Base-by-base conservation (phyloP, 164 flowering plant species). In the Dillenia suffruticosa region DNA sequence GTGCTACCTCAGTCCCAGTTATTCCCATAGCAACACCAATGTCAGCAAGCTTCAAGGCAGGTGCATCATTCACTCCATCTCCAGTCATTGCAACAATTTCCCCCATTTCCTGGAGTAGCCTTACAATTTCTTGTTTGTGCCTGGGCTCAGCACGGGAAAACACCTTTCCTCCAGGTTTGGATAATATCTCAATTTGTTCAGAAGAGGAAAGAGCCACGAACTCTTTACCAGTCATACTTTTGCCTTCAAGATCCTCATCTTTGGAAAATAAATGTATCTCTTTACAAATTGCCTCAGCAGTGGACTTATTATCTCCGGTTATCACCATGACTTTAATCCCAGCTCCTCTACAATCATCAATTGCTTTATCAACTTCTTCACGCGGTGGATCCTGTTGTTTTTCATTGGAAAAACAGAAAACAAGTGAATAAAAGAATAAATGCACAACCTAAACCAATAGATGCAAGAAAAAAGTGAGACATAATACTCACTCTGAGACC, bases 31-130 rank as follows among this genome's bases (percentile, higher is more conserved):
- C 86, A 71, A 92, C 82, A 55, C 98, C 98, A 66, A 92, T 92
- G 67, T 88, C 92, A 61, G 96, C 97, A 13, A 88, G 79, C 74
- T 93, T 93, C 51, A 93, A 72, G 15, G 98, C 98, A 62, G 98
- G 98, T 46, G 98, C 98, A 79, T 90, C 97, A 74, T 93, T 93
- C 49, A 93, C 98, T 13, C 98, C 98, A 68, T 93, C 98, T 46
- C 98, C 98, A 19, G 98, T 93, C 98, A 93, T 93, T 63, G 98
- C 98, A 58, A 93, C 98, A 74, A 90, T 75, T 63, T 93, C 96
- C 11, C 92, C 97, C 77, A 72, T 79, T 54, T 88, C 97, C 66
- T 93, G 90, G 44, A 93, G 80, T 84, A 85, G 73, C 71, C 97
- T 82, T 2, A 93, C 98, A 57, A 93, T 88, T 5, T 93, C 97